phyloP scores from a whole-genome alignment of 352 stramenopile genomes.

The Blastocystis sp. region DNA sequence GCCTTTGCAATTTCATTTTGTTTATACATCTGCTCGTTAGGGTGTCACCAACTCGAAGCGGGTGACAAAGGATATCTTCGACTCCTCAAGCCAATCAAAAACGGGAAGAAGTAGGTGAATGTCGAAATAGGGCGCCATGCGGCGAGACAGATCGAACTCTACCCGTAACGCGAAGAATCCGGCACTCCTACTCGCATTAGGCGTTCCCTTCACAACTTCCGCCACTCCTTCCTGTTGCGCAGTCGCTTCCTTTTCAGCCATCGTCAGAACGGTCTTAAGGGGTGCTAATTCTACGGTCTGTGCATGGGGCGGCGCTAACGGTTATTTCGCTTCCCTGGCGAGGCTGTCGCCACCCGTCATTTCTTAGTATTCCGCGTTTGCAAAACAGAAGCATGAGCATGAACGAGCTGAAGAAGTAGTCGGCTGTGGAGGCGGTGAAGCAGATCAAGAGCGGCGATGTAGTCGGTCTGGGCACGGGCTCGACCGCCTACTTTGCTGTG shows the following conservation, averaged over 20 bases:
- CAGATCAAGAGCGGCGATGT: constrained; percentile 70
- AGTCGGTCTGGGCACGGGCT: constrained; percentile 71
- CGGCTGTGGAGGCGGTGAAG: constrained; percentile 60
- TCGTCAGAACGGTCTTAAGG: too few relatives aligned
- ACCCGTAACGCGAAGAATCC: neutral
- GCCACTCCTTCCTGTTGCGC: too few relatives aligned
- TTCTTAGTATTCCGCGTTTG: too few relatives aligned
- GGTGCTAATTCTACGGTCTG: too few relatives aligned
- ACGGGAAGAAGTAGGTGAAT: constrained; percentile 21
- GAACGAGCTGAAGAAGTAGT: constrained; percentile 13
- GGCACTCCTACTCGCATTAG: too few relatives aligned
- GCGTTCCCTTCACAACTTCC: too few relatives aligned
- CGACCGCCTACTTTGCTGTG: constrained; percentile 71
- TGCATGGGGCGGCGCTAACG: too few relatives aligned
- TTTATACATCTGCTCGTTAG: constrained; percentile 11
- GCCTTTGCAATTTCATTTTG: constrained; percentile 41
- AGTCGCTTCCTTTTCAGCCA: too few relatives aligned
- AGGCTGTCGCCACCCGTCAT: too few relatives aligned
- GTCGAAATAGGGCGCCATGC: constrained; percentile 8
- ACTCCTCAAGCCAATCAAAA: constrained; percentile 24
- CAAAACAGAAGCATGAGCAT: neutral
- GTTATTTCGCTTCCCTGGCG: too few relatives aligned
- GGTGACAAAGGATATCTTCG: constrained; percentile 17
- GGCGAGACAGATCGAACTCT: constrained; percentile 12
- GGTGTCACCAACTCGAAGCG: neutral